A percentile compares a stretch with the other conserved stretches of the same genome.
phyloP scores from a whole-genome alignment of 768 basidiomycete genomes.

The Lactifluus rugatus region DNA sequence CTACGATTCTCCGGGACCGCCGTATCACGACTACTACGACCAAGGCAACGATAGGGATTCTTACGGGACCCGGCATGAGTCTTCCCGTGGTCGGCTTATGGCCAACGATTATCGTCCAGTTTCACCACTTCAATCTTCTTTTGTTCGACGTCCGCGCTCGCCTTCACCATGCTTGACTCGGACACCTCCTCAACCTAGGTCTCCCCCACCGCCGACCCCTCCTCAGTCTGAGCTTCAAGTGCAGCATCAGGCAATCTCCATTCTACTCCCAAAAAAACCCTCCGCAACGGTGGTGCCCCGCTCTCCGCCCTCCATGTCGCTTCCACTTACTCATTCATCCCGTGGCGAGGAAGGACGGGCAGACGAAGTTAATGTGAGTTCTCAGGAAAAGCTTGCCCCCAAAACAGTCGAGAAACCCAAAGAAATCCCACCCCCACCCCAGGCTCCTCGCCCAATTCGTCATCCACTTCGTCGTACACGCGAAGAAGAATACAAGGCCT shows the following conservation, averaged over 20 bases:
- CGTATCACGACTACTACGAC: slow-evolving; percentile 7
- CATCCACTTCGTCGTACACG: slow-evolving; percentile 41
- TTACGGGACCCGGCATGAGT: slow-evolving; percentile 9
- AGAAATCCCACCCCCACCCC: background rate
- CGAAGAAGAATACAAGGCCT: slow-evolving; percentile 58
- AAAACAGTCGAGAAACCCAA: background rate
- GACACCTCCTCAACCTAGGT: slow-evolving; percentile 18
- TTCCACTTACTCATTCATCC: slow-evolving; percentile 1
- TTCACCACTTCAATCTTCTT: slow-evolving; percentile 20
- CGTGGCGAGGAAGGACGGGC: background rate
- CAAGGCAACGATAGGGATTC: slow-evolving; percentile 14
- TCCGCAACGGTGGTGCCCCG: background rate
- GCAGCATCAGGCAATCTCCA: slow-evolving; percentile 29
- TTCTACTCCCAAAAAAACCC: slow-evolving; percentile 5
- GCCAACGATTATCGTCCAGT: slow-evolving; percentile 20
- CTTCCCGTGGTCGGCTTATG: background rate
- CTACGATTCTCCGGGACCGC: slow-evolving; percentile 11
- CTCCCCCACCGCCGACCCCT: slow-evolving; percentile 21
- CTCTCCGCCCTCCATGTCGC: slow-evolving; percentile 2
- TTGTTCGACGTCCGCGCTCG: slow-evolving; percentile 13
- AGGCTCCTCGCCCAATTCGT: slow-evolving; percentile 28
- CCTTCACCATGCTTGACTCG: slow-evolving; percentile 19
- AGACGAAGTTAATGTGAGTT: background rate
- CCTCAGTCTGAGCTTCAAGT: slow-evolving; percentile 18
- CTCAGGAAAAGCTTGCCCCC: background rate